These are phyloP conservation scores for Myriangium duriaei DNA, from an alignment of 2,329 filamentous ascomycete genomes.

Conservation along the genomic window DNA sequence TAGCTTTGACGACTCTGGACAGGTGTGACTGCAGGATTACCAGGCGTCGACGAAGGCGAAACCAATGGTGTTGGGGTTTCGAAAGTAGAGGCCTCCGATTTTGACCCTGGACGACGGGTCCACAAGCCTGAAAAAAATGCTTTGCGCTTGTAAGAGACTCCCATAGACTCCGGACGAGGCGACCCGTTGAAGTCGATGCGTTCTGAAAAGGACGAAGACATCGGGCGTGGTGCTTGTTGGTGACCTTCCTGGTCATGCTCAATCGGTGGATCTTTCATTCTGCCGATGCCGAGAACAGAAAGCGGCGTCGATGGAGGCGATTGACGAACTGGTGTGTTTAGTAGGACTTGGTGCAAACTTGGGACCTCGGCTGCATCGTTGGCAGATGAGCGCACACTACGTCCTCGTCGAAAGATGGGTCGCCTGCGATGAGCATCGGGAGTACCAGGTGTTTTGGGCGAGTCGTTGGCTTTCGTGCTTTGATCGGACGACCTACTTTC, in stretches of 20 bases:
- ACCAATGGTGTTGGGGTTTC: background rate
- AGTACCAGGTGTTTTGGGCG: too few species aligned
- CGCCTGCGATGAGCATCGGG: background rate
- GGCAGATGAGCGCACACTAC: background rate
- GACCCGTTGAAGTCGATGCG: background rate
- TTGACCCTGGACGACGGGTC: slow-evolving; percentile 1
- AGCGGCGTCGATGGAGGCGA: background rate
- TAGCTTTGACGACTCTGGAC: slow-evolving; percentile 2
- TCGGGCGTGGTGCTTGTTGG: background rate
- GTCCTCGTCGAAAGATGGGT: slow-evolving; percentile 1
- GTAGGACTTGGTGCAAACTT: background rate
- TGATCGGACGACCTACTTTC: background rate
- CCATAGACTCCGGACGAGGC: background rate
- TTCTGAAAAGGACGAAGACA: background rate
- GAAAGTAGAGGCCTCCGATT: background rate
- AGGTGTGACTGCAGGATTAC: background rate
- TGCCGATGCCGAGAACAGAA: background rate
- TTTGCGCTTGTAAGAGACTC: background rate
- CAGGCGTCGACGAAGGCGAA: background rate
- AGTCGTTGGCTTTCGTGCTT: background rate
- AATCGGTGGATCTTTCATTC: background rate
- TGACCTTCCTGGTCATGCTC: background rate
- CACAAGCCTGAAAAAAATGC: slow-evolving; percentile 5
- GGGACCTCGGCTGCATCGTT: background rate
- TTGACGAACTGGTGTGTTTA: background rate